A percentile compares a stretch with the other conserved stretches of the same genome.
Evolutionary conservation across 495 filamentous ascomycete genomes (phyloP).

Genomic region (Mycothermus thermophilus): DNA sequence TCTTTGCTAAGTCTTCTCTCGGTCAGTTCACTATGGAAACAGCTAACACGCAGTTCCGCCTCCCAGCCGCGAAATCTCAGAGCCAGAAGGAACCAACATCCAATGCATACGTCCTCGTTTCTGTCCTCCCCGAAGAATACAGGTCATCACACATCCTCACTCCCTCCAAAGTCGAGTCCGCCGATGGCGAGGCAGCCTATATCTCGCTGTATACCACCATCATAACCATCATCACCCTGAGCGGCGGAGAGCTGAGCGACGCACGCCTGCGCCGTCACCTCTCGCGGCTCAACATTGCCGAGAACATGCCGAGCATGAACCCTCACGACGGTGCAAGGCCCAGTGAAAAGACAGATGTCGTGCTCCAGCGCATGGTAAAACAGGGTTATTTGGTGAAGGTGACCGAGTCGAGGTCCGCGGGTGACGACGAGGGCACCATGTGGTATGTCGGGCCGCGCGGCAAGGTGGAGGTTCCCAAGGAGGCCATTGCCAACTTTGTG

Average conservation of each 20-base stretch:
- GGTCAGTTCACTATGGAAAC: not conserved
- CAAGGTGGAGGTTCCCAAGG: constrained; percentile 68
- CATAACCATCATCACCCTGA: constrained; percentile 56
- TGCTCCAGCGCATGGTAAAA: constrained; percentile 58
- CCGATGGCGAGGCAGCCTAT: constrained; percentile 59
- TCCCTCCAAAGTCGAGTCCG: constrained; percentile 51
- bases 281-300: constrained; percentile 56
- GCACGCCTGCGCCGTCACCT: constrained; percentile 61
- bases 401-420: constrained; percentile 40
- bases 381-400: constrained; percentile 72
- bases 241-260: constrained; percentile 57
- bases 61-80: constrained; percentile 28
- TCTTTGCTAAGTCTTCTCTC: not conserved
- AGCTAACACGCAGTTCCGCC: not conserved
- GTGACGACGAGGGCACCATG: constrained; percentile 60
- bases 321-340: constrained; percentile 44
- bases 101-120: constrained; percentile 64
- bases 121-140: constrained; percentile 50
- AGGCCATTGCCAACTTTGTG: constrained; percentile 57
- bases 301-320: constrained; percentile 40
- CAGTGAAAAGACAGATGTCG: constrained; percentile 55
- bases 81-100: constrained; percentile 35
- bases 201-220: constrained; percentile 67
- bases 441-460: constrained; percentile 74
- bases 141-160: constrained; percentile 49